Conservation (phyloP, 306 rosid species). For the Psophocarpus tetragonolobus region DNA sequence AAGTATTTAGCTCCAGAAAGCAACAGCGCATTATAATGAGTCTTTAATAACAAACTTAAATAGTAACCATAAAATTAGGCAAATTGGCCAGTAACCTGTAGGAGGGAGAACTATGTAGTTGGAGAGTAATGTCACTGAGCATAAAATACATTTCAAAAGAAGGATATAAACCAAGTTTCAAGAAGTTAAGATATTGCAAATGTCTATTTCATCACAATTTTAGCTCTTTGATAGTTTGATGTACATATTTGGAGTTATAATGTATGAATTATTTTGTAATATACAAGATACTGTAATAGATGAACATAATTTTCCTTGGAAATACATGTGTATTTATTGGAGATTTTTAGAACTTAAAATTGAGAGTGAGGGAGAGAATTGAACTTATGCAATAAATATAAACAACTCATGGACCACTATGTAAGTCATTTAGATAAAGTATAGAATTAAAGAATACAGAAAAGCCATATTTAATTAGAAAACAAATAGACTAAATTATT, state of each 20-base stretch:
- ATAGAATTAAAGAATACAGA: neutral
- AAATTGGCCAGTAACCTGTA: neutral
- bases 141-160: conserved; percentile 8
- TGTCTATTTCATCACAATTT: neutral
- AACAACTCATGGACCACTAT: neutral
- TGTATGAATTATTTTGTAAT: neutral
- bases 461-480: neutral
- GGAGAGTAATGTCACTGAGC: conserved; percentile 7
- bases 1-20: neutral
- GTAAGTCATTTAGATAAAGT: conserved; percentile 20
- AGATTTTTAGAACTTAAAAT: neutral
- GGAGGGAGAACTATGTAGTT: neutral
- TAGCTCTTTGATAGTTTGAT: neutral
- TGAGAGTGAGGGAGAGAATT: neutral
- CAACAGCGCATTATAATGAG: neutral
- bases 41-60: neutral
- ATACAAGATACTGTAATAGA: neutral
- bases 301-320: neutral
- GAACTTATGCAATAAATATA: neutral
- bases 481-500: conserved; percentile 10
- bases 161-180: conserved; percentile 22
- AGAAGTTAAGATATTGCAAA: neutral
- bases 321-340: conserved; percentile 18
- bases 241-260: neutral
- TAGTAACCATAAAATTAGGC: conserved; percentile 1